phyloP scores from a whole-genome alignment of 192 early-diverging fungal genomes.

The Gigaspora rosea region DNA sequence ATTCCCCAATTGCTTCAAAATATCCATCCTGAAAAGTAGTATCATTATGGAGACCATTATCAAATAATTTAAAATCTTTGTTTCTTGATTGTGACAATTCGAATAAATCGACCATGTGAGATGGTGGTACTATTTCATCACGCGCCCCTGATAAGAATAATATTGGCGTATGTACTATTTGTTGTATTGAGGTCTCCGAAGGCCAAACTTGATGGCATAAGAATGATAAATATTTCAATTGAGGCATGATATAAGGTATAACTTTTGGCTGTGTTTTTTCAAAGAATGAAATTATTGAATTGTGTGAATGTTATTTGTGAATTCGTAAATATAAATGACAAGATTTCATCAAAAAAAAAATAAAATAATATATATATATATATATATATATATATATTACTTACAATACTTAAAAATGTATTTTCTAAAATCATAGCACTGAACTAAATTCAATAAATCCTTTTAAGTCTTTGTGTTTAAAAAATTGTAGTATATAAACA shows the following conservation, averaged over 20 bases:
- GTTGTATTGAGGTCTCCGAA: slow-evolving; percentile 70
- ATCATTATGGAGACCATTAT: slow-evolving; percentile 89
- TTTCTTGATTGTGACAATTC: slow-evolving; percentile 56
- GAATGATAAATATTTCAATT: slow-evolving; percentile 71
- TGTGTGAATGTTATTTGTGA: background rate
- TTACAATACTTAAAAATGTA: slow-evolving; percentile 87
- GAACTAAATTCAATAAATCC: slow-evolving; percentile 45
- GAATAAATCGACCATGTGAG: slow-evolving; percentile 81
- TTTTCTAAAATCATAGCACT: slow-evolving; percentile 90
- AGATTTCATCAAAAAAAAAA: too few relatives aligned
- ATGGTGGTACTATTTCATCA: slow-evolving; percentile 88
- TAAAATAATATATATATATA: too few relatives aligned
- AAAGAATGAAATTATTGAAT: background rate
- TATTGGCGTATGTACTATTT: slow-evolving; percentile 68
- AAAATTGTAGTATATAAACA: background rate
- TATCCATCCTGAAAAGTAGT: slow-evolving; percentile 85
- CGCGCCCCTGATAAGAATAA: slow-evolving; percentile 77
- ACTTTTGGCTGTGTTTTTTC: slow-evolving; percentile 68
- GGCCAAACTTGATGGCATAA: slow-evolving; percentile 90
- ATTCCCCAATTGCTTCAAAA: slow-evolving; percentile 71
- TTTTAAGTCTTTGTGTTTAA: background rate
- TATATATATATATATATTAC: background rate
- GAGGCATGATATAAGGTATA: slow-evolving; percentile 82
- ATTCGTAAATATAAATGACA: background rate
- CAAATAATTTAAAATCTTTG: slow-evolving; percentile 64